Conservation (phyloP, 2,329 filamentous ascomycete genomes). For the Colletotrichum godetiae region DNA sequence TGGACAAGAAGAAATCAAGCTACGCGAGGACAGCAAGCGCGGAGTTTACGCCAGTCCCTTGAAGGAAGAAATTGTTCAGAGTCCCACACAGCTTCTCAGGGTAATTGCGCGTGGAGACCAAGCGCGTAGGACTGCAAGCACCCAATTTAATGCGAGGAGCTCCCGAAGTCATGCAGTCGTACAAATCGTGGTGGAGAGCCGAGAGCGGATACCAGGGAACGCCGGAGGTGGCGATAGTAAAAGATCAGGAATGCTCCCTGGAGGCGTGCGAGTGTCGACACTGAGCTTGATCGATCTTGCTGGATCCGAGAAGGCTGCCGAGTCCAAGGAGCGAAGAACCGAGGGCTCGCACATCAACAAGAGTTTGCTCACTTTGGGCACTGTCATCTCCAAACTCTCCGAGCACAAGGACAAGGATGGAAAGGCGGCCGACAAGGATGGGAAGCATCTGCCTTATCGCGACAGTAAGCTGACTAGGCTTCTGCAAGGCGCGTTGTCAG, state of each 20-base stretch:
- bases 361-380: conserved; percentile 92
- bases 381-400: conserved; percentile 93
- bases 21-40: conserved; percentile 94
- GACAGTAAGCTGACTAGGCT: conserved; percentile 97
- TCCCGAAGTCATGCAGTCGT: conserved; percentile 98
- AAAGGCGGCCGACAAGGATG: conserved; percentile 80
- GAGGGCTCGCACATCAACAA: conserved; percentile 99
- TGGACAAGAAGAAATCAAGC: conserved; percentile 91
- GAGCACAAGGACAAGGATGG: conserved; percentile 86
- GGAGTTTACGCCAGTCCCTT: conserved; percentile 96
- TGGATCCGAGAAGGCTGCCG: conserved; percentile 94
- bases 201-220: conserved; percentile 79
- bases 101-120: conserved; percentile 96
- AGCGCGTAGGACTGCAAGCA: conserved; percentile 89
- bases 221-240: conserved; percentile 64
- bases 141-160: conserved; percentile 95
- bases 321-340: conserved; percentile 91
- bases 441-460: conserved; percentile 93
- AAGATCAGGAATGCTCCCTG: conserved; percentile 78
- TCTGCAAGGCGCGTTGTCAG: conserved; percentile 90
- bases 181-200: conserved; percentile 97
- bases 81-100: conserved; percentile 91
- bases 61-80: conserved; percentile 99
- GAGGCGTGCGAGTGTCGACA: conserved; percentile 94
- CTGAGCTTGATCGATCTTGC: conserved; percentile 96